Base-by-base conservation (phyloP, 768 basidiomycete genomes). In the Gloeostereum incarnatum region DNA sequence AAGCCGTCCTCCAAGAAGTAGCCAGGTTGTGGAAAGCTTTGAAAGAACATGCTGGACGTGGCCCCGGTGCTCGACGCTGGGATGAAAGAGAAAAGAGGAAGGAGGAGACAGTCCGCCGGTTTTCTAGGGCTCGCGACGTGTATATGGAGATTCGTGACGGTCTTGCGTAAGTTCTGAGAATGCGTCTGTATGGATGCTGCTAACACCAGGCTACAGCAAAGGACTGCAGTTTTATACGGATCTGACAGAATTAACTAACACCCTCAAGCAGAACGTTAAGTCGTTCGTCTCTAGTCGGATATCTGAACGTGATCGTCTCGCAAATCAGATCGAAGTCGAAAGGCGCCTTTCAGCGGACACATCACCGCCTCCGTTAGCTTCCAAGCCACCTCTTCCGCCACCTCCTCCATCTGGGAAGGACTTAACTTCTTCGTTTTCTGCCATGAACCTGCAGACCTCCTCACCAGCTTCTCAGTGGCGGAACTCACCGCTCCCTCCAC, bases 121-220 rank as follows among this genome's bases (percentile, higher is more conserved):
- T 96, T 47, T 74, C 71, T 2, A 64, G 71, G n/a, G 83, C 88
- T 1, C 69, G 82, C 18, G 90, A 92, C 49, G 73, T 74, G 5
- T 97, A 92, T 54, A 78, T 80, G 67, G 88, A 96, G 56, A 81
- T 91, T 23, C 68, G 83, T 5, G 83, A 85, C 53, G 92, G 92
- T 11, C 54, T 93, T 30, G 77, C 75, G 86, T 88, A 54, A 44
- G 85, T 78, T 29, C 29, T 36, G 26, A 30, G n/a, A n/a, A n/a
- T n/a, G n/a, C n/a, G n/a, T n/a, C n/a, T n/a, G n/a, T n/a, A n/a
- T n/a, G n/a, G 16, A 36, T 18, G 3, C 42, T 39, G 5, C 50
- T 47, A 30, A 44, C 40, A 35, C 39, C 11, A 46, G 22, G 30
- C 9, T 47, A 45, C 54, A 91, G 87, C 9, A 93, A 92, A 55